Evolutionary conservation across 73 alveolate genomes (phyloP), one percentile per base, ranked within the genome.

Genomic region (Tetrahymena thermophila): DNA sequence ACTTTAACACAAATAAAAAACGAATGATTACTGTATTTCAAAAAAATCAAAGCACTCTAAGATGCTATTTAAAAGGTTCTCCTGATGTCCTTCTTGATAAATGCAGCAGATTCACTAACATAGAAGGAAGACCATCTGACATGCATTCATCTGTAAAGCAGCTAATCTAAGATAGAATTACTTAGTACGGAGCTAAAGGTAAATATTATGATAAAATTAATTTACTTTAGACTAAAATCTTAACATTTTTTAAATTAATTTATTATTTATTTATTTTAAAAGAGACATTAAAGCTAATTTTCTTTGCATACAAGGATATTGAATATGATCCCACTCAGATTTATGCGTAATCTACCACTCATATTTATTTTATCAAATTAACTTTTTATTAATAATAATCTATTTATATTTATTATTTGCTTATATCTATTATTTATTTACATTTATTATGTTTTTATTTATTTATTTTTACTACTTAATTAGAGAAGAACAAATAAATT

Each of bases 401-500:
- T 7, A 71, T 19, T 23, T 71, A 19, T 71, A 25, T 71, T 25
- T 71, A 25, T 11, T 28, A 1, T 5, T 1, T 31, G 34, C 6
- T 56, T 56, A 56, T 9, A 10, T 10, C 17, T 4, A 4, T 11
- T 28, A 28, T 19, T 71, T 71, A 3, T 71, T 28, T 23, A 71
- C n/a, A 28, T 19, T 28, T 0, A n/a, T 25, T 7, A 71, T 7
- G 10, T 40, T 6, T 0, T 40, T 4, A 40, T 40, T 40, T 40
- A 40, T 4, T 4, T 40, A 9, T 40, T 40, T 40, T 6, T 8
- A 7, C 15, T 40, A 40, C 10, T 40, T 40, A 6, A 7, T 40
- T 28, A 71, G 89, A 0, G 89, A 71, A 71, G 89, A 71, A 34
- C 40, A 71, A 34, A 97, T 96, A 13, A 97, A 97, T 56, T 93